Conservation (phyloP, 805 yeast genomes). For the Teunomyces aglyptinius region DNA sequence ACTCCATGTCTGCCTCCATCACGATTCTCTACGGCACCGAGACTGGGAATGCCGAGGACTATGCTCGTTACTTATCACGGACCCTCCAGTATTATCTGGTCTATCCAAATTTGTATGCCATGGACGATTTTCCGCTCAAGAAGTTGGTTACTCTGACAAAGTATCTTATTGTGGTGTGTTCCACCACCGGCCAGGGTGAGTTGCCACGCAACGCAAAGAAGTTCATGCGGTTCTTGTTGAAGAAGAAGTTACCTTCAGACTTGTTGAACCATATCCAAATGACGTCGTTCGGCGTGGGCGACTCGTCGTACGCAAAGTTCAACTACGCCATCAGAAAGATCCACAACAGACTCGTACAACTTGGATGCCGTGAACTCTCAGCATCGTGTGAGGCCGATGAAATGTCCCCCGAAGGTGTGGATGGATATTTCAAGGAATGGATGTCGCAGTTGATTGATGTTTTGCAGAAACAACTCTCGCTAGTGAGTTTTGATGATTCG, state of each 20-base stretch:
- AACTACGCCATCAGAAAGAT: slow-evolving; percentile 86
- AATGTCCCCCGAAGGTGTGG: slow-evolving; percentile 72
- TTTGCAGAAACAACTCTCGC: slow-evolving; percentile 22
- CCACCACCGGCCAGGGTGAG: slow-evolving; percentile 96
- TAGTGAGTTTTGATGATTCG: slow-evolving; percentile 21
- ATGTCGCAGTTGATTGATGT: slow-evolving; percentile 45
- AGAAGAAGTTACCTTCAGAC: slow-evolving; percentile 57
- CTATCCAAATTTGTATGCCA: slow-evolving; percentile 45
- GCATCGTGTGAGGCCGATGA: slow-evolving; percentile 90
- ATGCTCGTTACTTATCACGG: slow-evolving; percentile 62
- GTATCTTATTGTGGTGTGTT: slow-evolving; percentile 58
- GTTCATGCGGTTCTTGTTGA: slow-evolving; percentile 73
- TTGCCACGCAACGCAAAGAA: slow-evolving; percentile 73
- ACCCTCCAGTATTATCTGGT: slow-evolving; percentile 54
- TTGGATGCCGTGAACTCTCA: slow-evolving; percentile 75
- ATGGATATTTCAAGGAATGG: slow-evolving; percentile 77
- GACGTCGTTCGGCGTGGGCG: slow-evolving; percentile 89
- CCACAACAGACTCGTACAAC: slow-evolving; percentile 71
- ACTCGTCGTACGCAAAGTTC: slow-evolving; percentile 83
- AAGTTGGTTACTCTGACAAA: slow-evolving; percentile 48
- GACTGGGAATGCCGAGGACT: slow-evolving; percentile 88
- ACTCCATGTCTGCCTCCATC: slow-evolving; percentile 22
- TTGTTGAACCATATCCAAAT: slow-evolving; percentile 60
- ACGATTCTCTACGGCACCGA: slow-evolving; percentile 86
- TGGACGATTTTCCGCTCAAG: slow-evolving; percentile 62